Percentiles rank a stretch among this genome's conserved stretches.
Conservation (phyloP, 441 rosid genomes). For the Raphanus hybrid region DNA sequence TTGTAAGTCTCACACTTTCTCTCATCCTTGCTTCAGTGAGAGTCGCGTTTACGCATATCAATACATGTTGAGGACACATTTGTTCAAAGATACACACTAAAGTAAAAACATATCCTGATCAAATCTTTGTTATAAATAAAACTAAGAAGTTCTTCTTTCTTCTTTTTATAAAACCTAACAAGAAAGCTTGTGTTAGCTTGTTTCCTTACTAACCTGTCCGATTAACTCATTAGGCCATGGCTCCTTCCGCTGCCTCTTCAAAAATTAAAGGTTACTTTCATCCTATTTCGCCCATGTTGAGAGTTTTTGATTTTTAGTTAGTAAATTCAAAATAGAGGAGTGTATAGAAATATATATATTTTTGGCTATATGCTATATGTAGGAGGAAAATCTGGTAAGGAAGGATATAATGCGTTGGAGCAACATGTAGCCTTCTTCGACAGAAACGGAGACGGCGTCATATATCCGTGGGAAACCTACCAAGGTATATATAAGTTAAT, state of each 20-base stretch:
- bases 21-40: neutral
- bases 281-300: too few species aligned
- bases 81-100: too few species aligned
- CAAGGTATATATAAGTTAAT: slow-evolving; percentile 45
- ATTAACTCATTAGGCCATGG: slow-evolving; percentile 44
- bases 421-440: slow-evolving; percentile 84
- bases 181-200: slow-evolving; percentile 8
- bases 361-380: neutral
- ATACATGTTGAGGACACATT: too few species aligned
- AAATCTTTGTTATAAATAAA: too few species aligned
- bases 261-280: too few species aligned
- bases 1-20: slow-evolving; percentile 11
- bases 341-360: neutral
- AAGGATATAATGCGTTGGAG: slow-evolving; percentile 48
- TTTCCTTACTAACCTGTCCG: too few species aligned
- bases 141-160: neutral
- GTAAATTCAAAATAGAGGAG: neutral
- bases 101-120: too few species aligned
- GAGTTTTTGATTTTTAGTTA: neutral
- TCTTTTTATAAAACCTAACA: neutral
- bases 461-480: slow-evolving; percentile 91
- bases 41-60: too few species aligned
- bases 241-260: too few species aligned
- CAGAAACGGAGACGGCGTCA: slow-evolving; percentile 68
- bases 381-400: slow-evolving; percentile 2